A percentile compares a stretch with the other conserved stretches of the same genome.
These are phyloP conservation scores for Candida maris DNA, from an alignment of 805 yeast genomes.

Conservation along the genomic window DNA sequence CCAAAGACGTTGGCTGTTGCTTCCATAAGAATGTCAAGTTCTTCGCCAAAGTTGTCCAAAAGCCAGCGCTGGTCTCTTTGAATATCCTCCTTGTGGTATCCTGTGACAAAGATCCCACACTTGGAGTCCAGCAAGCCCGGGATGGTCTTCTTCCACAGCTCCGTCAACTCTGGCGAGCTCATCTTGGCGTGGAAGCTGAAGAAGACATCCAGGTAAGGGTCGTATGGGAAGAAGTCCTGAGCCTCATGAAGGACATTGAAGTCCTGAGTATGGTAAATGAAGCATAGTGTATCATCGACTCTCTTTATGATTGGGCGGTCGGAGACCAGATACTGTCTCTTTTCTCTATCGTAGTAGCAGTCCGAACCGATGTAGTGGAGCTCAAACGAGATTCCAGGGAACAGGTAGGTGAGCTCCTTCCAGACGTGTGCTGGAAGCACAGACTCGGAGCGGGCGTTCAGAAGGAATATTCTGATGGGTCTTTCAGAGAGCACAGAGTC, in stretches of 20 bases:
- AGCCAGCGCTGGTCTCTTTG: constrained; percentile 71
- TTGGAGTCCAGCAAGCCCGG: constrained; percentile 89
- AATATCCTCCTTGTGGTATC: constrained; percentile 75
- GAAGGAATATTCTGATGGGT: constrained; percentile 82
- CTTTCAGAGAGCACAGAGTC: constrained; percentile 69
- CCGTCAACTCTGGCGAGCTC: constrained; percentile 72
- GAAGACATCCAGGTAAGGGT: constrained; percentile 91
- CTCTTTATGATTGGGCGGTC: constrained; percentile 68
- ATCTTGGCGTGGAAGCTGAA: constrained; percentile 96
- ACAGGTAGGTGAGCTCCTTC: constrained; percentile 84
- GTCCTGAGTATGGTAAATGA: constrained; percentile 83
- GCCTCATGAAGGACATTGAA: constrained; percentile 89
- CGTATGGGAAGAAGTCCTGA: constrained; percentile 96
- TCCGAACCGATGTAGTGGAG: constrained; percentile 95
- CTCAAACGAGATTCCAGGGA: constrained; percentile 81
- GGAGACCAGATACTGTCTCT: constrained; percentile 55
- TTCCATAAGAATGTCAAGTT: constrained; percentile 77
- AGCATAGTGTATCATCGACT: constrained; percentile 66
- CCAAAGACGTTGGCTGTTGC: constrained; percentile 71
- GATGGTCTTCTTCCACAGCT: constrained; percentile 79
- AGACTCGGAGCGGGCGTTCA: constrained; percentile 92
- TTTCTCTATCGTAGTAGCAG: constrained; percentile 69
- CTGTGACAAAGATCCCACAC: constrained; percentile 88
- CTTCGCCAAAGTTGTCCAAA: constrained; percentile 59
- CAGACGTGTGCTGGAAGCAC: constrained; percentile 92